These are phyloP conservation scores for Thalassiosira profunda DNA, from an alignment of 108 stramenopile species.

Conservation along the genomic window DNA sequence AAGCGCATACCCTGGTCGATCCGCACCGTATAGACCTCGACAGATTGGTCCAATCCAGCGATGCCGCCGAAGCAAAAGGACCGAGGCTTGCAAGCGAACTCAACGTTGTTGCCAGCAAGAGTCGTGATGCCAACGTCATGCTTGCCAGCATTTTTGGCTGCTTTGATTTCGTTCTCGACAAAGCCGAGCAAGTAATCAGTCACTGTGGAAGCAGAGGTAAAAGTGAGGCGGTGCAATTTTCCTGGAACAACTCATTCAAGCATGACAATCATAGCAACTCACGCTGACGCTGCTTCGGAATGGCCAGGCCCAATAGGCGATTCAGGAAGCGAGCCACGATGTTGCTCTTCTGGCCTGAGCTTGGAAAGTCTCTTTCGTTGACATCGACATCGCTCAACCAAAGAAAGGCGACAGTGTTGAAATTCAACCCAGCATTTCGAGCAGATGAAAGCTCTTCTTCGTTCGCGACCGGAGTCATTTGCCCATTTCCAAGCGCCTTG, in stretches of 20 bases:
- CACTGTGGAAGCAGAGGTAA: no score
- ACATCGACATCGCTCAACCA: slow-evolving; percentile 1
- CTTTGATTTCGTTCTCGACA: slow-evolving; percentile 3
- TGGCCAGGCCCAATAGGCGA: not conserved
- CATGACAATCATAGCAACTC: no score
- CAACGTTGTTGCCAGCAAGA: not conserved
- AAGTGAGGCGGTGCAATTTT: no score
- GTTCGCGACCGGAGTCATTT: not conserved
- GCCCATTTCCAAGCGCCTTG: not conserved
- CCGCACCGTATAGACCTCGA: not conserved
- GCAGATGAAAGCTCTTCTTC: slow-evolving; percentile 1
- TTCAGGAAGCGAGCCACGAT: slow-evolving; percentile 12
- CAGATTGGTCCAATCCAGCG: not conserved
- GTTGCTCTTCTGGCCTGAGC: not conserved
- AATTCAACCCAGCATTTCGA: not conserved
- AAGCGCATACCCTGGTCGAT: not conserved
- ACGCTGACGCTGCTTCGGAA: not conserved
- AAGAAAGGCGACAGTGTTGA: not conserved
- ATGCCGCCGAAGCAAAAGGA: slow-evolving; percentile 2
- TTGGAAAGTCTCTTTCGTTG: slow-evolving; percentile 3
- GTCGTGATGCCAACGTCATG: not conserved
- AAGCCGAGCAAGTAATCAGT: not conserved
- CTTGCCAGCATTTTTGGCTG: not conserved
- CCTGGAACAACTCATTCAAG: no score
- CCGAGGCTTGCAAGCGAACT: slow-evolving; percentile 4